Percentiles rank a stretch among this genome's conserved stretches.
These are phyloP conservation scores for Eucalyptus globulus DNA, from an alignment of 345 rosid genomes.

Conservation along the genomic window DNA sequence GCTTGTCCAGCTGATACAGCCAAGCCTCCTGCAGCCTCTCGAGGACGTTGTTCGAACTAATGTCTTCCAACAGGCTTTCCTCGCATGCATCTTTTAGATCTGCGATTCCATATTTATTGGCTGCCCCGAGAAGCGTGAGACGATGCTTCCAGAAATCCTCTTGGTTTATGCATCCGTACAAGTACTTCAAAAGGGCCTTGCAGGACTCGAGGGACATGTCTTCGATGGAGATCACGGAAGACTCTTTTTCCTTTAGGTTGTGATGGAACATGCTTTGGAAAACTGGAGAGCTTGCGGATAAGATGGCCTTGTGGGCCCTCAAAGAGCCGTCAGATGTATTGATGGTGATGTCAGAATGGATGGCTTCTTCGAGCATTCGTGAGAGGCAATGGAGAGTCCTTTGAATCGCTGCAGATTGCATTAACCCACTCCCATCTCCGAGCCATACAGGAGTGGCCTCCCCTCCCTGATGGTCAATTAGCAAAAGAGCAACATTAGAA, in stretches of 20 bases:
- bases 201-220: conserved; percentile 88
- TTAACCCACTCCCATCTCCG: conserved; percentile 21
- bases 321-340: conserved; percentile 66
- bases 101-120: conserved; percentile 71
- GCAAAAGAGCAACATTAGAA: not conserved
- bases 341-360: conserved; percentile 69
- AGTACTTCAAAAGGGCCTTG: conserved; percentile 61
- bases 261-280: conserved; percentile 90
- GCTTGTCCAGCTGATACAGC: conserved; percentile 73
- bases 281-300: conserved; percentile 81
- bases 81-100: conserved; percentile 77
- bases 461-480: conserved; percentile 36
- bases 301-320: conserved; percentile 77
- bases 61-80: conserved; percentile 85
- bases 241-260: conserved; percentile 83
- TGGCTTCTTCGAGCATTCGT: conserved; percentile 78
- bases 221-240: conserved; percentile 64
- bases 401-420: conserved; percentile 51
- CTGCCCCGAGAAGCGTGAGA: conserved; percentile 59
- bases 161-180: conserved; percentile 73
- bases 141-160: conserved; percentile 95
- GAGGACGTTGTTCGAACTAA: conserved; percentile 67
- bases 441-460: conserved; percentile 69
- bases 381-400: conserved; percentile 65
- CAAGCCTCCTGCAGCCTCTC: conserved; percentile 90